Evolutionary conservation across 2,329 filamentous ascomycete species (phyloP).

Genomic region (Phyllosticta capitalensis): DNA sequence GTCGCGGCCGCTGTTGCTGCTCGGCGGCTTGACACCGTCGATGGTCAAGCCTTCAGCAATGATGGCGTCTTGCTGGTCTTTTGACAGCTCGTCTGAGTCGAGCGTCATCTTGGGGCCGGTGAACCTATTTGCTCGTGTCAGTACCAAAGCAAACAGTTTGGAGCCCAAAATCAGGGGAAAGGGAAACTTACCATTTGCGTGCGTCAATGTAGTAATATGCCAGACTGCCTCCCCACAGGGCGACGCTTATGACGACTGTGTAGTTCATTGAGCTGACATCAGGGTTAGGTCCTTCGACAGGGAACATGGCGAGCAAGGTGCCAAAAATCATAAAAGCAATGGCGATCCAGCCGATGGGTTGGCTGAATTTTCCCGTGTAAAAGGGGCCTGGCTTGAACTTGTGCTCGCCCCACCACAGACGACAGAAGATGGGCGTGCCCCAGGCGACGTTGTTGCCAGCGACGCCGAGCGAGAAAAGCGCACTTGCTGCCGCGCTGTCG

Average conservation of each 20-base stretch:
- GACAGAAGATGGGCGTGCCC: slow-evolving; percentile 49
- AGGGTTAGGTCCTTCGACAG: slow-evolving; percentile 45
- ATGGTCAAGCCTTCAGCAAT: slow-evolving; percentile 16
- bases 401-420: slow-evolving; percentile 47
- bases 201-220: slow-evolving; percentile 49
- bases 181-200: slow-evolving; percentile 38
- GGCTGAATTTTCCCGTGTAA: slow-evolving; percentile 46
- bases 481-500: slow-evolving; percentile 46
- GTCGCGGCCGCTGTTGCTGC: neutral
- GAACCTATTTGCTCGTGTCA: slow-evolving; percentile 26
- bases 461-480: slow-evolving; percentile 50
- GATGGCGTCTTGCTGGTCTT: slow-evolving; percentile 18
- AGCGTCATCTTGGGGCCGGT: slow-evolving; percentile 51
- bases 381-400: slow-evolving; percentile 52
- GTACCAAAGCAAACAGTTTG: neutral
- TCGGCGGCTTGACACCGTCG: slow-evolving; percentile 9
- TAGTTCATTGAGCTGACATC: slow-evolving; percentile 49
- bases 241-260: slow-evolving; percentile 51
- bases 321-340: slow-evolving; percentile 48
- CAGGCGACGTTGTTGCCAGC: slow-evolving; percentile 54
- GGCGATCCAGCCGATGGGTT: slow-evolving; percentile 44
- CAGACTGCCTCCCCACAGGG: slow-evolving; percentile 48
- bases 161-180: neutral
- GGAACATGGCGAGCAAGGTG: slow-evolving; percentile 51
- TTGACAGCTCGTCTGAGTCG: slow-evolving; percentile 21